Base-by-base conservation (phyloP, 352 stramenopile genomes). In the Pythium brassicae region DNA sequence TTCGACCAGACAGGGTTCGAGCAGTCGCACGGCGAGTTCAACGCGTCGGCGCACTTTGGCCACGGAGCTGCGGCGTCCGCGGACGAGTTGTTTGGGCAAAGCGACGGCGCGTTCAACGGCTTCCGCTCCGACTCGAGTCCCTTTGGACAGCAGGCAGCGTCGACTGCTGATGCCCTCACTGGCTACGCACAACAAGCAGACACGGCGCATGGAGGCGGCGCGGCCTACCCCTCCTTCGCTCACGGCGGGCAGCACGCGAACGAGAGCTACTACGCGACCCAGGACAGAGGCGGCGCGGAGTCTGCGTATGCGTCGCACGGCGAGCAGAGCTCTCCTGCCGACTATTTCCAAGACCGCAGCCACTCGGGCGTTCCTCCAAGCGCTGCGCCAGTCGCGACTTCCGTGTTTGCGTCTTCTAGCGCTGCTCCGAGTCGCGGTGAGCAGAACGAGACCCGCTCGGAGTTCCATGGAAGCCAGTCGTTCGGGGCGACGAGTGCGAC, bases 51-150 rank as follows among this genome's bases (percentile, higher is more conserved):
- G 23, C 58, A 72, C 10, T 74, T 76, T 58, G 53, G 45, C 27
- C 67, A 64, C 51, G 22, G 44, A 55, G 39, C 32, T n/a, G 42
- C 61, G 42, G 17, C 65, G 45, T 66, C 65, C 44, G 57, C 57
- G 7, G 55, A 62, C 53, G 51, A 62, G 48, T 49, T 59, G 9
- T 80, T 78, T 62, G 62, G 58, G 9, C 58, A 66, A 19, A 53
- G 39, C 47, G 45, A 39, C 45, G 52, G 65, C 40, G 55, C 47
- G 15, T 52, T 53, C 17, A 47, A 62, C n/a, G 42, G 40, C 1
- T 57, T 54, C 27, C 53, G 48, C 37, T 46, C 58, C 6, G 54
- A 34, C n/a, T 50, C 55, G 17, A 50, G 48, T 59, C 25, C 26
- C 4, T 64, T 56, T 34, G 43, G 42, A 2, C 52, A 64, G 10